Conservation (phyloP, 2,329 filamentous ascomycete genomes). For the Aspergillus aculeatinus region DNA sequence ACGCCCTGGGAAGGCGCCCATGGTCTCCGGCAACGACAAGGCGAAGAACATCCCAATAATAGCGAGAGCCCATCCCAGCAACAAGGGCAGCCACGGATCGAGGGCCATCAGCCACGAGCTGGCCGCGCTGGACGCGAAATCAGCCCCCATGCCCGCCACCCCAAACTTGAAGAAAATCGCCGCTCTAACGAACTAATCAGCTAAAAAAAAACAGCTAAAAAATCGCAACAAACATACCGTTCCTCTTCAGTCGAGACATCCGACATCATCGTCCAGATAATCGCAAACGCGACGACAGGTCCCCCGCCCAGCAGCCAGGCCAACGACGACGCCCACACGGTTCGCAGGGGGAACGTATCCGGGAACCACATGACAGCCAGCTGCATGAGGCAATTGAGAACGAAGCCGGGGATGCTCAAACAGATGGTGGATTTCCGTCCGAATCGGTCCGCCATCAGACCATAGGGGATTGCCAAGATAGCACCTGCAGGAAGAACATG, state of each 20-base stretch:
- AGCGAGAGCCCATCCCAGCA: slow-evolving; percentile 36
- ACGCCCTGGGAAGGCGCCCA: slow-evolving; percentile 27
- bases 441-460: slow-evolving; percentile 49
- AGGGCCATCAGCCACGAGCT: slow-evolving; percentile 43
- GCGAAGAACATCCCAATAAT: slow-evolving; percentile 34
- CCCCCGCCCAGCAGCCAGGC: slow-evolving; percentile 51
- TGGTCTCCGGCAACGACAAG: slow-evolving; percentile 41
- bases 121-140: slow-evolving; percentile 40
- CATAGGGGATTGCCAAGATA: slow-evolving; percentile 50
- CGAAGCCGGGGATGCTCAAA: slow-evolving; percentile 44
- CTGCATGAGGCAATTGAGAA: slow-evolving; percentile 34
- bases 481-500: slow-evolving; percentile 32
- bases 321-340: slow-evolving; percentile 50
- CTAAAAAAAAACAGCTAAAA: slow-evolving; percentile 13
- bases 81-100: slow-evolving; percentile 43
- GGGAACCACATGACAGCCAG: slow-evolving; percentile 40
- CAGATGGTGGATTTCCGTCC: slow-evolving; percentile 49
- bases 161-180: slow-evolving; percentile 43
- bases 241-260: slow-evolving; percentile 51
- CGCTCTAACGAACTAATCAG: slow-evolving; percentile 28
- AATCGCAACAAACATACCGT: slow-evolving; percentile 28
- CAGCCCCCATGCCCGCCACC: slow-evolving; percentile 40
- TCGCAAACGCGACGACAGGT: slow-evolving; percentile 47
- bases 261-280: slow-evolving; percentile 52
- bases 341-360: slow-evolving; percentile 44